A percentile compares a stretch with the other conserved stretches of the same genome.
Conservation (phyloP, 441 rosid species). For the Jatropha podagrica region DNA sequence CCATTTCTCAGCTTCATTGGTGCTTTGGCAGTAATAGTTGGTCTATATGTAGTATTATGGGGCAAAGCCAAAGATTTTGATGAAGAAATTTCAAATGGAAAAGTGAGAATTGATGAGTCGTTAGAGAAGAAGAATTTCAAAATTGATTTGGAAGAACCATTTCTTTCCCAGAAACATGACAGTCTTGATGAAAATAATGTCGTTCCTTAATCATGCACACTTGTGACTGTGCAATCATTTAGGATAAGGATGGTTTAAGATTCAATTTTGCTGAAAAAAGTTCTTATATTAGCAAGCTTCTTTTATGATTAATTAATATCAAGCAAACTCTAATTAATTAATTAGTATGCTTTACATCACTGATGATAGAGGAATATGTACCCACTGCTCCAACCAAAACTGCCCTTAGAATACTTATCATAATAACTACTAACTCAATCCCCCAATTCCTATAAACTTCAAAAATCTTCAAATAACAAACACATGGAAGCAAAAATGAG, state of each 20-base stretch:
- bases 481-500: slow-evolving; percentile 37
- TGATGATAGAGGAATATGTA: slow-evolving; percentile 34
- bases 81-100: not conserved
- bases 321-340: too few species aligned
- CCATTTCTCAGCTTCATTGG: slow-evolving; percentile 48
- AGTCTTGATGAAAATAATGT: too few species aligned
- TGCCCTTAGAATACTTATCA: slow-evolving; percentile 23
- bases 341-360: slow-evolving; percentile 19
- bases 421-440: slow-evolving; percentile 28
- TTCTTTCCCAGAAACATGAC: too few species aligned
- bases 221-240: too few species aligned
- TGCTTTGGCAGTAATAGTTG: slow-evolving; percentile 54
- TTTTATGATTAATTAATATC: too few species aligned
- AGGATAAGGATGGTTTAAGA: too few species aligned
- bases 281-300: too few species aligned
- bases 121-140: not conserved
- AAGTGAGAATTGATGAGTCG: not conserved
- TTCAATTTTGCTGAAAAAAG: too few species aligned
- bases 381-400: slow-evolving; percentile 35
- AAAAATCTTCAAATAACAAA: slow-evolving; percentile 41
- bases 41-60: slow-evolving; percentile 71
- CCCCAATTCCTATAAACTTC: slow-evolving; percentile 28
- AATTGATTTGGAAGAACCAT: not conserved
- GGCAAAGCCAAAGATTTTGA: slow-evolving; percentile 54
- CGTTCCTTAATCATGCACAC: too few species aligned